Evolutionary conservation across 1,284 basidiomycete species (phyloP), one percentile per base, ranked within the genome.

Genomic region (Cystobasidiaceae sp.): DNA sequence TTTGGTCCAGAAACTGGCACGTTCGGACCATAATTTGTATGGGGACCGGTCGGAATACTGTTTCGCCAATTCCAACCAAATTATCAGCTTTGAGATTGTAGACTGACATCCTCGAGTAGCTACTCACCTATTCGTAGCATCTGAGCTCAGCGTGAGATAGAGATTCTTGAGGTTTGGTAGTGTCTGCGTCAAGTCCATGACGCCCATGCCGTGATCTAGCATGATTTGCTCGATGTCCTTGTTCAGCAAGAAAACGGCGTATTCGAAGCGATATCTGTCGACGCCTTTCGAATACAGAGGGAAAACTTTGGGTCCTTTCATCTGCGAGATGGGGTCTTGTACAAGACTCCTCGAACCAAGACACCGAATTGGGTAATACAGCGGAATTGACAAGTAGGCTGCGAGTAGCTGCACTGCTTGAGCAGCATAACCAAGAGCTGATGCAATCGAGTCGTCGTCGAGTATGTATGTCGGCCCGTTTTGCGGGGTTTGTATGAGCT

Each of bases 221-320:
- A 94, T 71, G 71, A 93, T 91, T 82, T 92, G 82, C 79, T 98
- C 94, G 69, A 98, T 92, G 76, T 99, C 82, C 79, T 98, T 99
- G 80, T 98, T 98, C 39, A 98, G 81, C 50, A 98, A 78, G 75
- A 96, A 98, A 3, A 97, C 93, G 8, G 87, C 96, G 78, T 98
- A 99, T 76, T 98, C 94, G 76, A 96, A 99, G 28, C 96, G 83
- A 78, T 97, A 97, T 43, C 86, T 86, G 76, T 98, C 96, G 62
- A 97, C 92, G 9, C 93, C 92, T 77, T 86, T 90, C 0, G 89
- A 88, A 75, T 93, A 97, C 34, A 99, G 80, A 9, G 94, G 93
- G 76, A 96, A 97, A 81, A 91, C 93, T 75, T 93, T 81, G 13
- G 92, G 90, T 1, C 93, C 93, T 69, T 92, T 86, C 87, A 97